These are phyloP conservation scores for Neofusicoccum parvum DNA, from an alignment of 2,329 filamentous ascomycete species.

Conservation along the genomic window DNA sequence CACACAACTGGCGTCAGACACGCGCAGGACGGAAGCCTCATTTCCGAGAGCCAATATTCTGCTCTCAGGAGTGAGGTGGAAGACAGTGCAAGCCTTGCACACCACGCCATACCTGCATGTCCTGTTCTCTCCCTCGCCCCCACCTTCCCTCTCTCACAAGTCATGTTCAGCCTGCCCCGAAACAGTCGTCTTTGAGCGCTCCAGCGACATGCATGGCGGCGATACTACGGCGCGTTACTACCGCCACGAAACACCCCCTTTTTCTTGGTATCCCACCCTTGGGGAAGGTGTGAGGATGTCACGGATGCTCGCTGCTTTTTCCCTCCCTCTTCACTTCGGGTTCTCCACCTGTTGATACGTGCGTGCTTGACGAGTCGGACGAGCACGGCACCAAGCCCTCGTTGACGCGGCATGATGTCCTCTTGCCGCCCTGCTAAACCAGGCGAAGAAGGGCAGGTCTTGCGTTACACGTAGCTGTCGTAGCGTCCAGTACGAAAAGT, in stretches of 20 bases:
- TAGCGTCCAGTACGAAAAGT: background rate
- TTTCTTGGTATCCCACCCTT: conserved; percentile 1
- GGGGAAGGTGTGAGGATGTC: background rate
- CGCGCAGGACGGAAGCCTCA: background rate
- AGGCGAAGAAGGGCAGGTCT: background rate
- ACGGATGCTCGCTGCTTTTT: background rate
- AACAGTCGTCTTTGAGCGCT: background rate
- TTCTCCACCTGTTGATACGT: background rate
- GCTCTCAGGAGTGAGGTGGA: background rate
- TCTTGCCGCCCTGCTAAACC: background rate
- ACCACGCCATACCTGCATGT: background rate
- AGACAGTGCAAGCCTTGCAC: conserved; percentile 12
- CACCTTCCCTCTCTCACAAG: background rate
- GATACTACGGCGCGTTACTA: conserved; percentile 2
- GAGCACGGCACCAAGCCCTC: background rate
- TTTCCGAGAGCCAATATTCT: background rate
- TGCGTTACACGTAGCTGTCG: background rate
- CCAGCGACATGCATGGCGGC: background rate
- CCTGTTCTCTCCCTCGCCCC: background rate
- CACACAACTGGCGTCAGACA: conserved; percentile 1
- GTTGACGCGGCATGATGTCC: background rate
- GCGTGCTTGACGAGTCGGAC: background rate
- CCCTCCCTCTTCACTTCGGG: background rate
- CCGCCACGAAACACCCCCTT: conserved; percentile 6
- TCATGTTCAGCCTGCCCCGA: background rate